Percentiles rank a stretch among this genome's conserved stretches.
These are phyloP conservation scores for Xylaria arbuscula DNA, from an alignment of 2,329 filamentous ascomycete species.

Conservation along the genomic window DNA sequence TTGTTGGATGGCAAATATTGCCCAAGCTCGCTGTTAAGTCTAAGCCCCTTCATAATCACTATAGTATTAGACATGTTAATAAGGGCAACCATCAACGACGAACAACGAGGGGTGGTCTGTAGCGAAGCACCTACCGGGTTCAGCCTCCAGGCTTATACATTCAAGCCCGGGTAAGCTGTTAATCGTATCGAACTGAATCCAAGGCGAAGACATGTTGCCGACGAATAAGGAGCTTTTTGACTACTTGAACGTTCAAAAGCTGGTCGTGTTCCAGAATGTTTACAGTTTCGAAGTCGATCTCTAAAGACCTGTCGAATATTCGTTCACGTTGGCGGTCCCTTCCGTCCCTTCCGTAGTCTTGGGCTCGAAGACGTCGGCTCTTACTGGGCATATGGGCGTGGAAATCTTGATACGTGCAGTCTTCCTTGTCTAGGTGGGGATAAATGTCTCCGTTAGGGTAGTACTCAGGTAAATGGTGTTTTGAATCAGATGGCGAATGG, in stretches of 20 bases:
- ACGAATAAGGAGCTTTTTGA: constrained; percentile 1
- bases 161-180: constrained; percentile 1
- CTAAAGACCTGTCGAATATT: background rate
- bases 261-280: too few relatives aligned
- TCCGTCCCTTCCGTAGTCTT: background rate
- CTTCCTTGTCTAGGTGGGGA: too few relatives aligned
- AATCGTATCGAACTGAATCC: background rate
- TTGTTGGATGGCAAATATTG: background rate
- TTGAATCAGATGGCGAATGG: too few relatives aligned
- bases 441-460: too few relatives aligned
- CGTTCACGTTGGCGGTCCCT: background rate
- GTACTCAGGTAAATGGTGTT: too few relatives aligned
- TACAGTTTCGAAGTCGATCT: background rate
- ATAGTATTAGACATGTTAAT: background rate
- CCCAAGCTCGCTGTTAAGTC: background rate
- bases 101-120: background rate
- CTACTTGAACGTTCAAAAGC: background rate
- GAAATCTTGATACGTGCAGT: too few relatives aligned
- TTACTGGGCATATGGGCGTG: background rate
- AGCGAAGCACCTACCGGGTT: background rate
- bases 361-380: background rate
- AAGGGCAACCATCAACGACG: background rate
- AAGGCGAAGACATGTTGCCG: constrained; percentile 3
- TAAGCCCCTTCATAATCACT: background rate
- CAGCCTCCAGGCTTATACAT: background rate